Evolutionary conservation across 441 rosid species (phyloP).

Genomic region (Populus trichocarpa): DNA sequence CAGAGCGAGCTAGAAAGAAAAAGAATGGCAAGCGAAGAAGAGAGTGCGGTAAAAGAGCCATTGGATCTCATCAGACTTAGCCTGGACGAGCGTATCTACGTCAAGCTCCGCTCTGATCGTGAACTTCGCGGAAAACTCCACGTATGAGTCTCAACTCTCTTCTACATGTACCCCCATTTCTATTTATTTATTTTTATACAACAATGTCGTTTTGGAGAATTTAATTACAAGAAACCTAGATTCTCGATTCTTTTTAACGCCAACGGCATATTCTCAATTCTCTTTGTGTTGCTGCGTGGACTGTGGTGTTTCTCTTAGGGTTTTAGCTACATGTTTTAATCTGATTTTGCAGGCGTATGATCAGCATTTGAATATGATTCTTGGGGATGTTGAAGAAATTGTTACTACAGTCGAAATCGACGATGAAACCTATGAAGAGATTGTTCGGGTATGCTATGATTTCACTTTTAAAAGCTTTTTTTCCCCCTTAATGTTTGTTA

Average conservation of each 20-base stretch:
- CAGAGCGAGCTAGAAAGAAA: neutral
- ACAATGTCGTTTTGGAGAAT: neutral
- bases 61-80: conserved; percentile 94
- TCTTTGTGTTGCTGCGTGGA: neutral
- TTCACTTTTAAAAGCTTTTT: neutral
- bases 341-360: conserved; percentile 76
- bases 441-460: conserved; percentile 70
- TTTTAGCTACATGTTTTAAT: neutral
- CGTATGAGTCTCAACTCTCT: conserved; percentile 24
- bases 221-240: neutral
- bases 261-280: neutral
- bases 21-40: conserved; percentile 80
- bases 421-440: conserved; percentile 97
- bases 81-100: conserved; percentile 96
- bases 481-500: neutral
- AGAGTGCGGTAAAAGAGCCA: conserved; percentile 94
- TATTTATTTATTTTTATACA: neutral
- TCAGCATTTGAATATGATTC: conserved; percentile 98
- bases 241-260: neutral
- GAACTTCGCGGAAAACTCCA: conserved; percentile 99
- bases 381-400: conserved; percentile 97
- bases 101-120: conserved; percentile 97
- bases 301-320: neutral
- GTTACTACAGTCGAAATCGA: conserved; percentile 97
- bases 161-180: neutral